A percentile compares a stretch with the other conserved stretches of the same genome.
Conservation (phyloP, 371 early-diverging fungal species). For the Amoeboaphelidium occidentale region DNA sequence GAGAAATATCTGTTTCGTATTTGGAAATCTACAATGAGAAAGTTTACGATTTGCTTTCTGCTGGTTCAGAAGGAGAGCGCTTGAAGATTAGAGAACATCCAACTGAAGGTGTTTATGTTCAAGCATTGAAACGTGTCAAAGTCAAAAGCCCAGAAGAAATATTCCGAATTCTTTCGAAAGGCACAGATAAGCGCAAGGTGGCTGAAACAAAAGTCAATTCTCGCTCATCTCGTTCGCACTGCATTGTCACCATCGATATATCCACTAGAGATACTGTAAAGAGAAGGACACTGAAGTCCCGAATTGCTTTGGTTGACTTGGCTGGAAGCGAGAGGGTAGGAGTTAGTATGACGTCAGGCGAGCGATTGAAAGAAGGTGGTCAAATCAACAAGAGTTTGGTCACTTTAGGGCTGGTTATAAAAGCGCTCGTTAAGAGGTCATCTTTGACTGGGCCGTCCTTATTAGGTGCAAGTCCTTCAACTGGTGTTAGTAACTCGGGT, state of each 20-base stretch:
- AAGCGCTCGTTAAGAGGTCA: slow-evolving; percentile 28
- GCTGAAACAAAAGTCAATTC: slow-evolving; percentile 37
- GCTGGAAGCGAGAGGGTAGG: slow-evolving; percentile 42
- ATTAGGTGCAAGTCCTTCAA: no score
- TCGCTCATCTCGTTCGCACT: slow-evolving; percentile 32
- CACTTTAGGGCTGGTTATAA: slow-evolving; percentile 38
- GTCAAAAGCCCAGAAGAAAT: slow-evolving; percentile 24
- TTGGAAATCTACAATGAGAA: slow-evolving; percentile 48
- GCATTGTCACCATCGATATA: slow-evolving; percentile 28
- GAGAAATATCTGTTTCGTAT: slow-evolving; percentile 16
- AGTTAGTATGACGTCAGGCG: slow-evolving; percentile 22
- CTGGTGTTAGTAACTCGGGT: no score
- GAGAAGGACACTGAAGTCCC: slow-evolving; percentile 20
- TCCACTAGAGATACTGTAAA: slow-evolving; percentile 8
- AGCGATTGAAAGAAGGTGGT: slow-evolving; percentile 29
- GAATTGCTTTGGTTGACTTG: slow-evolving; percentile 39
- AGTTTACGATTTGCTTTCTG: slow-evolving; percentile 26
- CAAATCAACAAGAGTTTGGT: slow-evolving; percentile 41
- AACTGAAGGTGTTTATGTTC: slow-evolving; percentile 19
- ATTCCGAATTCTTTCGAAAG: slow-evolving; percentile 24
- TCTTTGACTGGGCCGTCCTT: slow-evolving; percentile 24
- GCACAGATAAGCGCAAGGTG: slow-evolving; percentile 32
- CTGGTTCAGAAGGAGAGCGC: slow-evolving; percentile 25
- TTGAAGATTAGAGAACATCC: slow-evolving; percentile 23
- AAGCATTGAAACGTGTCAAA: slow-evolving; percentile 19